Evolutionary conservation across 108 stramenopile species (phyloP), one percentile per base, ranked within the genome.

Genomic region (Fragilariopsis cylindrus): DNA sequence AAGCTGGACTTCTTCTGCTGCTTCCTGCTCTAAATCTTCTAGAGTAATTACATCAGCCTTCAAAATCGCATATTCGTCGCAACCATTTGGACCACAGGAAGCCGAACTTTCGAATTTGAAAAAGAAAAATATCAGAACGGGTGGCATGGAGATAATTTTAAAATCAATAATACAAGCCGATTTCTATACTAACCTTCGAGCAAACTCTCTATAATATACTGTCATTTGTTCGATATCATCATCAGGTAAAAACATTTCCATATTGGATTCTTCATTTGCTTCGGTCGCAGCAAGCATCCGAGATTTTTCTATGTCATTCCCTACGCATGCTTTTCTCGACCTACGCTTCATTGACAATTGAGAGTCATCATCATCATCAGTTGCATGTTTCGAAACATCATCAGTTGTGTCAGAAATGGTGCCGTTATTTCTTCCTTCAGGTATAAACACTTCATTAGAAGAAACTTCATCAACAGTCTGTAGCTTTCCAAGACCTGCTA

Each of bases 31-130:
- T 74, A 88, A 70, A 60, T 87, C 82, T 12, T 84, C 52, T 7
- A 93, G 65, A 11, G 78, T 76, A 55, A 88, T 87, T 49, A 87
- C 78, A 19, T 83, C 82, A 8, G 79, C 76, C 15, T 85, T 64
- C 39, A 69, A 41, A 30, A 95, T 73, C 15, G 72, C 69, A n/a
- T 70, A 76, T 70, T 92, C 85, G 60, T 77, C 79, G 74, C 92
- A 93, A 4, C 94, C 92, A 69, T 88, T 70, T 2, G 92, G 92
- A 75, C 94, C 92, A 76, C 94, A 95, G 9, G 65, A 7, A 4
- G 85, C 39, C 82, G 87, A 57, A 87, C 90, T 67, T 84, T 88
- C 87, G 7, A 60, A 74, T 5, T 13, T 52, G 16, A 42, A 40
- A 45, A 43, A 60, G 19, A 18, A 30, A 30, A 21, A 18, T 7